Evolutionary conservation across 768 basidiomycete genomes (phyloP), one percentile per base, ranked within the genome.

Genomic region (Kwoniella pini): DNA sequence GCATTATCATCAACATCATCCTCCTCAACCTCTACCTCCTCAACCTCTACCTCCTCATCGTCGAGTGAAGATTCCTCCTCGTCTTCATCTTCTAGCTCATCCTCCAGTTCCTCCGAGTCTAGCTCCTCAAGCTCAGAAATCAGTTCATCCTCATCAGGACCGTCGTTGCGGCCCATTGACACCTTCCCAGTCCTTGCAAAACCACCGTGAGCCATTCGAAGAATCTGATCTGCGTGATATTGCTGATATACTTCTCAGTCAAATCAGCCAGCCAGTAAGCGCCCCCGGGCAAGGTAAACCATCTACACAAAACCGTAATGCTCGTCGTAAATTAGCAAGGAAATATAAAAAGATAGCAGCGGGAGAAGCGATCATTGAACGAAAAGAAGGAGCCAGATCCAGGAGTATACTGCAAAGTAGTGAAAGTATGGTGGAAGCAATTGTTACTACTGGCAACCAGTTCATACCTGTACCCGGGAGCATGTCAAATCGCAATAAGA

Each of bases 251-350:
- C 4, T 31, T 5, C 9, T 39, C 13, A 28, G 10, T 21, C 40
- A 51, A 43, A 43, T 6, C 6, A 3, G 10, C n/a, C 15, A 26
- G 27, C 24, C 27, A 53, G 17, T 53, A 22, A 19, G 51, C 63
- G 27, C 65, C 61, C 11, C 72, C 72, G 13, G 70, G 72, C 60
- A 67, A 59, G 72, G 72, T 10, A 74, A 69, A 55, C 22, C 63
- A 2, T 33, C 46, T 6, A 74, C 72, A 4, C 60, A 71, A 17
- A 50, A 64, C 28, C 63, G 72, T 0, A 74, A 74, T 50, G 40
- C 53, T 17, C 57, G 72, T 15, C 63, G 72, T 19, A 26, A 61
- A 12, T 45, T 60, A 21, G 65, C 65, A 9, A 50, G 57, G 11
- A 44, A 64, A 36, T 54, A 54, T 21, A 53, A 51, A 30, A 65